phyloP scores from a whole-genome alignment of 2,329 filamentous ascomycete species.

The Elsinoe fawcettii region DNA sequence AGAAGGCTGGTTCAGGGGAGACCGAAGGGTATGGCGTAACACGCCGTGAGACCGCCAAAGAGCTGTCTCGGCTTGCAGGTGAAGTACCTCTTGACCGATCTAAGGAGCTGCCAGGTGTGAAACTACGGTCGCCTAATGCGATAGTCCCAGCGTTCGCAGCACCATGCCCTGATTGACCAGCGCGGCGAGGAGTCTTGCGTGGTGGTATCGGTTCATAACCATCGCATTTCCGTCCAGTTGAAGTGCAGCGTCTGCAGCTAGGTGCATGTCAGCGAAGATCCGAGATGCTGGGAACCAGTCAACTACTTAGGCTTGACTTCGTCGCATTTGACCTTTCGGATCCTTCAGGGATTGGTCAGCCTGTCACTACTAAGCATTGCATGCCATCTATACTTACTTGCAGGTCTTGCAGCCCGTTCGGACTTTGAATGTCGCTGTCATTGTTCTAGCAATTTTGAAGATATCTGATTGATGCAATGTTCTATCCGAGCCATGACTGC shows the following conservation, averaged over 20 bases:
- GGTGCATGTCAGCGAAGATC: background rate
- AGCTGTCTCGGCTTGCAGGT: background rate
- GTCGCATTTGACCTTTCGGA: constrained; percentile 16
- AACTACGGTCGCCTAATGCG: background rate
- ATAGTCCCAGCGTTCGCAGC: background rate
- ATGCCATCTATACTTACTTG: background rate
- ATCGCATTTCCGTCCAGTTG: constrained; percentile 50
- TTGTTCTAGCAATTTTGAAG: background rate
- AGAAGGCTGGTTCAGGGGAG: background rate
- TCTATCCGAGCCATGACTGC: too few species aligned
- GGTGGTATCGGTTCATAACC: constrained; percentile 36
- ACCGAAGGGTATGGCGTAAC: background rate
- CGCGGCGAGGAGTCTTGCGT: background rate
- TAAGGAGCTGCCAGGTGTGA: background rate
- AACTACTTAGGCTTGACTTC: constrained; percentile 3
- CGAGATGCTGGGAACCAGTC: background rate
- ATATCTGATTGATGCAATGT: too few species aligned
- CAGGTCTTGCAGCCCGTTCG: constrained; percentile 11
- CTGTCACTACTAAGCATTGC: background rate
- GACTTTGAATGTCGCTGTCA: constrained; percentile 14
- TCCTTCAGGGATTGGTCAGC: constrained; percentile 7
- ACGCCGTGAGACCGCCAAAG: background rate
- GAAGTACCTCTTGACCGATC: background rate
- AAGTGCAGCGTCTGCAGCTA: constrained; percentile 34
- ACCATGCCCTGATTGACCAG: background rate